phyloP scores from a whole-genome alignment of 2,329 filamentous ascomycete genomes.

The Scolecobasidium constrictum region DNA sequence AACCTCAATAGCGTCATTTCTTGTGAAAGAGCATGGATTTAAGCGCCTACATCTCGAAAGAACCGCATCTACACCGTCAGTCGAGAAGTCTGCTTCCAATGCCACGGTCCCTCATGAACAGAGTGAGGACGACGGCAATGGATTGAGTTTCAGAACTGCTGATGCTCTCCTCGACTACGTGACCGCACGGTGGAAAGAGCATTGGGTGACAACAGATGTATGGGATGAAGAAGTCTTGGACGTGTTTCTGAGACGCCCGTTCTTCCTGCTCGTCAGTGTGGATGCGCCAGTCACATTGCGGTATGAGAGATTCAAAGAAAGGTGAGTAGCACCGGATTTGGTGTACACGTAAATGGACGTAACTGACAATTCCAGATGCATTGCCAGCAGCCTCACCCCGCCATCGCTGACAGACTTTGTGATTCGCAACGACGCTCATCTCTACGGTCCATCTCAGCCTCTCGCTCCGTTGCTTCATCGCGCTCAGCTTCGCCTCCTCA shows the following conservation, averaged over 20 bases:
- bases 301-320: constrained; percentile 53
- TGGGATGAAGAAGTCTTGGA: constrained; percentile 64
- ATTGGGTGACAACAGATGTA: constrained; percentile 81
- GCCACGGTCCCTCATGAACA: constrained; percentile 20
- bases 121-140: constrained; percentile 16
- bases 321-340: neutral
- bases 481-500: constrained; percentile 76
- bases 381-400: constrained; percentile 33
- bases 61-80: constrained; percentile 22
- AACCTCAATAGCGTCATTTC: constrained; percentile 76
- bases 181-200: constrained; percentile 70
- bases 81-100: constrained; percentile 32
- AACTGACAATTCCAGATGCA: constrained; percentile 31
- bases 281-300: constrained; percentile 80
- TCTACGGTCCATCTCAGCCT: constrained; percentile 56
- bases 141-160: constrained; percentile 32
- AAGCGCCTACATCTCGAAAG: constrained; percentile 53
- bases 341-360: neutral
- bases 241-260: constrained; percentile 66
- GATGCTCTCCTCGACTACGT: constrained; percentile 72
- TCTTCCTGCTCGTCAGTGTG: constrained; percentile 85
- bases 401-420: constrained; percentile 50
- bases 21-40: constrained; percentile 77
- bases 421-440: constrained; percentile 56
- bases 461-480: constrained; percentile 69